These are phyloP conservation scores for Mucuna pruriens DNA, from an alignment of 306 rosid genomes.

Conservation along the genomic window DNA sequence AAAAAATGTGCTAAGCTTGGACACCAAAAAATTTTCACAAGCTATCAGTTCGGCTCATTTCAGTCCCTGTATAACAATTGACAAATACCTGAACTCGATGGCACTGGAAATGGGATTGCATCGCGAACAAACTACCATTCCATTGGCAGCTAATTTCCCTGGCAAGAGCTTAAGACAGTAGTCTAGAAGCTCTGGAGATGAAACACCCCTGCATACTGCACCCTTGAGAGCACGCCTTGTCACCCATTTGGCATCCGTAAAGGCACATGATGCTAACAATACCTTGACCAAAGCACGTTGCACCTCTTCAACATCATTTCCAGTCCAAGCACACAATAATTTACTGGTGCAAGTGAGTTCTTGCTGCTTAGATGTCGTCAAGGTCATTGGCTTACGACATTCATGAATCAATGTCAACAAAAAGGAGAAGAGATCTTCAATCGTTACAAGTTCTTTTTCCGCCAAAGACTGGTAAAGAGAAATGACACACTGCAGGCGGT, in stretches of 20 bases:
- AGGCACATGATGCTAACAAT: conserved; percentile 48
- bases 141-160: conserved; percentile 56
- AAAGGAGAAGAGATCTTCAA: conserved; percentile 68
- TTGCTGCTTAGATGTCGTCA: conserved; percentile 11
- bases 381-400: conserved; percentile 28
- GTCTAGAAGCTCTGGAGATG: conserved; percentile 68
- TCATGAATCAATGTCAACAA: conserved; percentile 42
- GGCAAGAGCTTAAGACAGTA: conserved; percentile 62
- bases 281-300: conserved; percentile 63
- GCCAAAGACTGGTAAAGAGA: conserved; percentile 66
- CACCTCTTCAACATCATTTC: conserved; percentile 52
- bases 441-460: conserved; percentile 46
- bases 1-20: too few relatives aligned
- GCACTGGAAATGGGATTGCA: conserved; percentile 57
- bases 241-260: conserved; percentile 53
- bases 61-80: too few relatives aligned
- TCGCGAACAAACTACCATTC: conserved; percentile 51
- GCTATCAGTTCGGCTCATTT: too few relatives aligned
- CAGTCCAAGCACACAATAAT: conserved; percentile 56
- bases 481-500: conserved; percentile 56
- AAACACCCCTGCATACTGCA: conserved; percentile 48
- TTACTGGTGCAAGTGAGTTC: conserved; percentile 28
- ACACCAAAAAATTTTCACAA: too few relatives aligned
- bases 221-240: conserved; percentile 63
- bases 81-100: conserved; percentile 74